phyloP scores from a whole-genome alignment of 1,284 basidiomycete species.

The Cryptococcus sp. region DNA sequence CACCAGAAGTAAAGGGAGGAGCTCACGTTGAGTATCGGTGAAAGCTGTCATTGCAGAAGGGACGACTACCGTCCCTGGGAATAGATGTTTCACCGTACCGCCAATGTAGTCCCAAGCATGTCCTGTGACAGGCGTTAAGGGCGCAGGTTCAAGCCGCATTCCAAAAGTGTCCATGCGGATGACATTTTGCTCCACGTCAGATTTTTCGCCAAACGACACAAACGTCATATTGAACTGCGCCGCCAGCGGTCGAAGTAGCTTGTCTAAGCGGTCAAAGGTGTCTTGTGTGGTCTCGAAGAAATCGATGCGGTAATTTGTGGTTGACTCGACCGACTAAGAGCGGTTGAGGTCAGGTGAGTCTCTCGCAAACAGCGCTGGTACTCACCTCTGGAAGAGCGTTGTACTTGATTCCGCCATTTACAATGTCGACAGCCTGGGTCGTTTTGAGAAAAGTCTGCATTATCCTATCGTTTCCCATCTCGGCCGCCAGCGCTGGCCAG shows the following conservation, averaged over 20 bases:
- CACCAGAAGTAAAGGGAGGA: no score
- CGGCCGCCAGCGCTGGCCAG: no score
- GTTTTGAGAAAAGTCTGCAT: constrained; percentile 20
- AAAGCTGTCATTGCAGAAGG: constrained; percentile 23
- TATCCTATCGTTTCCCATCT: constrained; percentile 3
- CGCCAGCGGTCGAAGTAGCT: constrained; percentile 13
- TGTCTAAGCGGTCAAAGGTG: not conserved
- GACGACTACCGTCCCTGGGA: constrained; percentile 18
- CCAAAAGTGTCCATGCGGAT: constrained; percentile 15
- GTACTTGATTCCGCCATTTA: constrained; percentile 27
- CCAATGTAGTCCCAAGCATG: constrained; percentile 20
- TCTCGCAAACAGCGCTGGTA: not conserved
- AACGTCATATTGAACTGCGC: constrained; percentile 16
- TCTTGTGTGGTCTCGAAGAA: constrained; percentile 21
- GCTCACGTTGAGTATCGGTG: constrained; percentile 22
- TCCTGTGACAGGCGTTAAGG: constrained; percentile 15
- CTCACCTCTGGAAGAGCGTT: constrained; percentile 25
- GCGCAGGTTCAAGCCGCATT: constrained; percentile 18
- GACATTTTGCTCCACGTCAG: constrained; percentile 16
- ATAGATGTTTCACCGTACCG: constrained; percentile 21
- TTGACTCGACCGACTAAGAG: constrained; percentile 12
- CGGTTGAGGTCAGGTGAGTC: not conserved
- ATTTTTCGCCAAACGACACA: constrained; percentile 13
- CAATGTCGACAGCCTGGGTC: constrained; percentile 21
- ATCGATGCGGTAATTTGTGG: constrained; percentile 24